Base-by-base conservation (phyloP, 768 basidiomycete genomes). In the Leucosporidium scottii region DNA sequence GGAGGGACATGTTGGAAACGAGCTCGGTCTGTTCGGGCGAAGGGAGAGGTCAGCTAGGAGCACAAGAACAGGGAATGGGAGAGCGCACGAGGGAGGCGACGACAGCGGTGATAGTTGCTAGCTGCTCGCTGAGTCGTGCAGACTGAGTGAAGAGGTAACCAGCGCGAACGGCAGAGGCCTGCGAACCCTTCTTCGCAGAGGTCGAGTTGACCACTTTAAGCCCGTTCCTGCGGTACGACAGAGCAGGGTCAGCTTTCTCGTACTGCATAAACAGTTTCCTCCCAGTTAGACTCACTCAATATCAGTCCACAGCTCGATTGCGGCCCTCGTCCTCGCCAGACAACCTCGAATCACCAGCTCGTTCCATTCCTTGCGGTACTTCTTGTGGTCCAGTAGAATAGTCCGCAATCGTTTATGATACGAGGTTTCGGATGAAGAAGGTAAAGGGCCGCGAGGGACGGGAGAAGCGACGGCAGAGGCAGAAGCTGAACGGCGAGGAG, bases 101-200 rank as follows among this genome's bases (percentile, higher is more conserved):
- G 21, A 72, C 65, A 10, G 39, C 71, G 28, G 64, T 61, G 56
- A 72, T 65, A 30, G 65, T 62, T 1, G 63, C 62, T 10, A 69
- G 12, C 18, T 73, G 71, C 28, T 73, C 71, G 15, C 61, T 62
- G 51, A 73, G 68, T 59, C 61, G 61, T 17, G 71, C 68, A 28
- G 58, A 59, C 30, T 73, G 71, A 0, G 65, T 60, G 20, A 67
- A 67, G 39, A 73, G 66, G 61, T 73, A 73, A 13, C 71, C 71
- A 0, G 66, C 63, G 0, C 64, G 50, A 56, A 73, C 64, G n/a
- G 56, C 55, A 18, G 36, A 39, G 44, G 48, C 27, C 25, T 58
- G 49, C 20, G 44, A 13, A 12, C 53, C 17, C 48, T 36, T 36
- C 28, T n/a, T 21, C 5, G 59, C 18, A 4, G 15, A 8, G 5